Evolutionary conservation across 768 basidiomycete species (phyloP).

Genomic region (Boletus sp.): DNA sequence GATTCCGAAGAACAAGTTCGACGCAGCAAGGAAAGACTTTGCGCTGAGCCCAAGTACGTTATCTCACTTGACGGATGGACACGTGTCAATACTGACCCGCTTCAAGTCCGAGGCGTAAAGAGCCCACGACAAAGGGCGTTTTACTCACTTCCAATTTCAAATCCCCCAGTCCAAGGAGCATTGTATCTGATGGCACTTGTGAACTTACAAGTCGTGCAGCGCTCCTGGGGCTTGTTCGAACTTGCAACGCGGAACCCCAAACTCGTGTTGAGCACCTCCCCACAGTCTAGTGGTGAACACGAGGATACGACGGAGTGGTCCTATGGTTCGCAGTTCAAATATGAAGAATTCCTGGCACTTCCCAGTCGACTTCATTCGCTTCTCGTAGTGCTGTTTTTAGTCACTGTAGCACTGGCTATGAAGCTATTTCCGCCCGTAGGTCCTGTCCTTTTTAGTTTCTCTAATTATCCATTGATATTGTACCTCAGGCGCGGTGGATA

Average conservation of each 20-base stretch:
- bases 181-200: slow-evolving; percentile 43
- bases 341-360: slow-evolving; percentile 65
- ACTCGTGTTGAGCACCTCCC: slow-evolving; percentile 12
- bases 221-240: slow-evolving; percentile 54
- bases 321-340: slow-evolving; percentile 75
- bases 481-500: slow-evolving; percentile 49
- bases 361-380: slow-evolving; percentile 41
- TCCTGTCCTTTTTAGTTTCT: neutral
- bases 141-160: slow-evolving; percentile 36
- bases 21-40: slow-evolving; percentile 35
- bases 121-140: slow-evolving; percentile 31
- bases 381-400: slow-evolving; percentile 36
- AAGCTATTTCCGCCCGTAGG: slow-evolving; percentile 38
- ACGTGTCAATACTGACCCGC: slow-evolving; percentile 1
- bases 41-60: slow-evolving; percentile 44
- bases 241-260: slow-evolving; percentile 22
- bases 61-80: neutral
- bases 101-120: slow-evolving; percentile 33
- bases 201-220: slow-evolving; percentile 52
- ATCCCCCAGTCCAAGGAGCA: slow-evolving; percentile 36
- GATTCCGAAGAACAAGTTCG: slow-evolving; percentile 30
- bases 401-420: slow-evolving; percentile 25
- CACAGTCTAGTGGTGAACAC: slow-evolving; percentile 16
- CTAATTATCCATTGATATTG: neutral
- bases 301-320: slow-evolving; percentile 19